Conservation (phyloP, 257 asterid genomes). For the Henckelia pumila region DNA sequence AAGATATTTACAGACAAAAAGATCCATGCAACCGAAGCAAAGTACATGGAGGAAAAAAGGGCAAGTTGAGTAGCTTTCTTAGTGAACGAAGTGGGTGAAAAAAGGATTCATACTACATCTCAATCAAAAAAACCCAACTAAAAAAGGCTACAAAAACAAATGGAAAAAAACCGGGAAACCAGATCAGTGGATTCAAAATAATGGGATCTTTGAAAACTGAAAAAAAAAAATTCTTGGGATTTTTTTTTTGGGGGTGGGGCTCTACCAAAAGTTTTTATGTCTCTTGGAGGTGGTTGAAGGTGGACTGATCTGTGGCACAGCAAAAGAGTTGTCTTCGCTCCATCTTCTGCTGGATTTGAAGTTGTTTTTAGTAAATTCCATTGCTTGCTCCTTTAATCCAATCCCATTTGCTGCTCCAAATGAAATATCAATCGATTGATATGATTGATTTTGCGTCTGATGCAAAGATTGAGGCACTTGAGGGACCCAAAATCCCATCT, state of each 20-base stretch:
- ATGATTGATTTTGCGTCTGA: slow-evolving; percentile 23
- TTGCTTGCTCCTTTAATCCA: neutral
- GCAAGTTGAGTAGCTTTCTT: neutral
- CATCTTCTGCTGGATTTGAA: slow-evolving; percentile 43
- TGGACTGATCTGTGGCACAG: slow-evolving; percentile 80
- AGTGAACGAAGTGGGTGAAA: slow-evolving; percentile 7
- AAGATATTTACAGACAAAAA: slow-evolving; percentile 35
- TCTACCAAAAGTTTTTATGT: slow-evolving; percentile 49
- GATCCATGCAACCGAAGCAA: slow-evolving; percentile 19
- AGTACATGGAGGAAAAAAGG: slow-evolving; percentile 19
- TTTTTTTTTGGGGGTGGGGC: no score
- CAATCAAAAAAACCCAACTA: slow-evolving; percentile 1
- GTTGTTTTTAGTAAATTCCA: slow-evolving; percentile 24
- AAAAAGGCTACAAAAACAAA: slow-evolving; percentile 5
- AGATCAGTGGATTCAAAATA: neutral
- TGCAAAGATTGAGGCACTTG: slow-evolving; percentile 36
- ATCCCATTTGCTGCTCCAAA: slow-evolving; percentile 42
- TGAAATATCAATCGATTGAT: slow-evolving; percentile 23
- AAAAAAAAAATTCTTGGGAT: no score
- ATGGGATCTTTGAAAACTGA: neutral
- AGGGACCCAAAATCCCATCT: slow-evolving; percentile 66
- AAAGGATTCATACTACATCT: slow-evolving; percentile 1
- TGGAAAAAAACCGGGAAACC: slow-evolving; percentile 1
- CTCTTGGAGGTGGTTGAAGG: slow-evolving; percentile 42
- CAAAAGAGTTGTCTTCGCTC: slow-evolving; percentile 55